Conservation (phyloP, 495 filamentous ascomycete species). For the Penicillium antarcticum region DNA sequence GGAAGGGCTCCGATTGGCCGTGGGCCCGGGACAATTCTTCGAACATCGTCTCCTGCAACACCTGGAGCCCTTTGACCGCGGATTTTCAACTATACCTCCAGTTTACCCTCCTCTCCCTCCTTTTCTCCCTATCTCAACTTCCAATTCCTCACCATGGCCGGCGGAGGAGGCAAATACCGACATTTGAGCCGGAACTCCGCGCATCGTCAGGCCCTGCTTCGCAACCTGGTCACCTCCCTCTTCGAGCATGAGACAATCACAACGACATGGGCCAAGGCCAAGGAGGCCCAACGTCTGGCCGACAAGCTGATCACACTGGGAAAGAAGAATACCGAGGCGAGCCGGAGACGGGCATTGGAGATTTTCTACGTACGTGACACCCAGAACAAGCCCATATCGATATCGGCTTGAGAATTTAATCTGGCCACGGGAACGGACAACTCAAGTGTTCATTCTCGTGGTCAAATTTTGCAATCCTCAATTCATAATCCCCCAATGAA, state of each 20-base stretch:
- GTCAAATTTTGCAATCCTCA: not conserved
- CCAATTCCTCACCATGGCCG: conserved; percentile 62
- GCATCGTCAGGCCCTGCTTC: conserved; percentile 88
- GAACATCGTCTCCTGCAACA: conserved; percentile 15
- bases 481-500: not conserved
- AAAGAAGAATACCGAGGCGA: conserved; percentile 83
- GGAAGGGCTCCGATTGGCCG: conserved; percentile 43
- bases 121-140: not conserved
- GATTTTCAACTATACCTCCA: not conserved
- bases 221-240: conserved; percentile 95
- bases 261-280: conserved; percentile 94
- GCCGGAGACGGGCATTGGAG: conserved; percentile 59
- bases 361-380: conserved; percentile 74
- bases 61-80: conserved; percentile 1
- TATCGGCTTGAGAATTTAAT: not conserved
- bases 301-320: conserved; percentile 91
- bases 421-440: not conserved
- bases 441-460: not conserved
- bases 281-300: conserved; percentile 89
- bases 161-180: conserved; percentile 79
- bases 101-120: not conserved
- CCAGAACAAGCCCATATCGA: not conserved
- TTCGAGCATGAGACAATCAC: conserved; percentile 88
- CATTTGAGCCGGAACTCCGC: conserved; percentile 78
- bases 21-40: conserved; percentile 36